Base-by-base conservation (phyloP, 805 yeast genomes). In the Candida coleopterorum region DNA sequence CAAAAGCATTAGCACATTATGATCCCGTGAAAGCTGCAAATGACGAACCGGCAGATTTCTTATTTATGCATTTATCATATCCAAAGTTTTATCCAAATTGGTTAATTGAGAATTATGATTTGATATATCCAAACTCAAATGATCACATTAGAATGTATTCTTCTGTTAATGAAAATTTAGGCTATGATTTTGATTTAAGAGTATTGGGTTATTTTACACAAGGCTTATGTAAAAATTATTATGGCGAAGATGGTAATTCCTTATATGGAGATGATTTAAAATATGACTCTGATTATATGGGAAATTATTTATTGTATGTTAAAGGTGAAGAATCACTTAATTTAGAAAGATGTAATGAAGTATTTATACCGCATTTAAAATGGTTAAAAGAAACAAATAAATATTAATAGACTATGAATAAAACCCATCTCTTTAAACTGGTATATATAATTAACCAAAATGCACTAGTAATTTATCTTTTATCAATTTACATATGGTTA, bases 51-150 rank as follows among this genome's bases (percentile, higher is more conserved):
- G 34, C 45, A 18, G 53, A 53, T 20, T 36, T 49, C 20, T 42
- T 68, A 29, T 77, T 78, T 50, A 70, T 77, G 74, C 85, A 77
- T 53, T 56, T 77, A 42, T 74, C 80, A 12, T 76, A 78, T 49
- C 85, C 85, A 11, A 78, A 61, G 48, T 46, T 48, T 38, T 61
- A 49, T 32, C 64, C 67, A 18, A 43, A 50, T 26, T 56, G 62
- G 63, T 42, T 62, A 18, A 57, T 47, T 5, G 54, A 60, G 34
- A 59, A 60, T 46, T 50, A 59, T 32, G 70, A 66, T 33, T 56
- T 66, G 45, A 40, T 62, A 8, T 64, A 63, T 45, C 46, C 49
- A 28, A 48, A 52, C 9, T 46, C 44, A 49, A 55, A 51, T 7
- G 49, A 58, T 17, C 72, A 66, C 42, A 62, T 66, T 35, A 49